A percentile compares a stretch with the other conserved stretches of the same genome.
phyloP scores from a whole-genome alignment of 2,329 filamentous ascomycete genomes.

The Mollisia scopiformis region DNA sequence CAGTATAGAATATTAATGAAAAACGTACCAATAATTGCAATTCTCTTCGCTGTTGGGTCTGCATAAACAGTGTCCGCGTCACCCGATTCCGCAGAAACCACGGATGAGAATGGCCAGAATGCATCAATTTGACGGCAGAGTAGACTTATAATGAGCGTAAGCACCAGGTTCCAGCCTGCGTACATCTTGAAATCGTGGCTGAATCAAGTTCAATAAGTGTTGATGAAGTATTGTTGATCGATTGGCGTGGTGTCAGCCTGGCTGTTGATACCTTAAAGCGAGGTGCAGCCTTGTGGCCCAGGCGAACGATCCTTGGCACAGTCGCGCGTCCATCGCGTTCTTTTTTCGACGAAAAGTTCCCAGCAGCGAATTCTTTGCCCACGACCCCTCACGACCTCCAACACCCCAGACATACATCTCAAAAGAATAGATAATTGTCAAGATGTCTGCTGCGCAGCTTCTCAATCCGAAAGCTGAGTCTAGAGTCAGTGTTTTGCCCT shows the following conservation, averaged over 20 bases:
- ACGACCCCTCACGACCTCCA: constrained; percentile 11
- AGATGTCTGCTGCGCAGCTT: constrained; percentile 96
- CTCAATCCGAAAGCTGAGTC: constrained; percentile 99
- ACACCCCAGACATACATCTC: constrained; percentile 11
- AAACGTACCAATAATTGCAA: constrained; percentile 39
- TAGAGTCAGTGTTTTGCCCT: constrained; percentile 63
- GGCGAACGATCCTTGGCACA: constrained; percentile 5
- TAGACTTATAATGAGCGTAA: constrained; percentile 21
- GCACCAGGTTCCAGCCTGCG: constrained; percentile 26
- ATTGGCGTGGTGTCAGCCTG: constrained; percentile 9
- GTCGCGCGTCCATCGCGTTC: constrained; percentile 24
- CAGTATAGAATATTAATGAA: not conserved
- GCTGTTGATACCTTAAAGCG: not conserved
- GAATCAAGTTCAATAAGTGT: not conserved
- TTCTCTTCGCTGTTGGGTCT: constrained; percentile 29
- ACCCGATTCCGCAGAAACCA: constrained; percentile 23
- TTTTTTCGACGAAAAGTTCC: constrained; percentile 30
- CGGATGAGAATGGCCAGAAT: constrained; percentile 33
- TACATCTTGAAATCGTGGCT: constrained; percentile 27
- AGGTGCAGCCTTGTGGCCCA: constrained; percentile 10
- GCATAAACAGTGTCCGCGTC: constrained; percentile 20
- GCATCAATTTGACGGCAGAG: constrained; percentile 28
- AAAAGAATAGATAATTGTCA: constrained; percentile 27
- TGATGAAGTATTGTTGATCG: not conserved
- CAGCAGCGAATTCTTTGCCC: constrained; percentile 16